Evolutionary conservation across 2,329 filamentous ascomycete genomes (phyloP).

Genomic region (Alternaria dauci): DNA sequence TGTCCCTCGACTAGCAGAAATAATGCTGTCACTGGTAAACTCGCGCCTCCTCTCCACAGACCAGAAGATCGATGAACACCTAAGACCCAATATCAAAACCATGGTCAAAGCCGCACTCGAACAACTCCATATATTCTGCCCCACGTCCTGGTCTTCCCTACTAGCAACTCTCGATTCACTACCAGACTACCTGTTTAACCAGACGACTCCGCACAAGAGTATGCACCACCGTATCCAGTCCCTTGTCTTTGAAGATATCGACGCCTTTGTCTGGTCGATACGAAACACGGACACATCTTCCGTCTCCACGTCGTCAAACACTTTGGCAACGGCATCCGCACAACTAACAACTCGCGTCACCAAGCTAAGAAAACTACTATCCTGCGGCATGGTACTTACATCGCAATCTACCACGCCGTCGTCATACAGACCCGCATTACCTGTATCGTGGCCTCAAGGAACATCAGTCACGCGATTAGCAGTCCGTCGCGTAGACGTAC

Average conservation of each 20-base stretch:
- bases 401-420: constrained; percentile 20
- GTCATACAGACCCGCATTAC: constrained; percentile 29
- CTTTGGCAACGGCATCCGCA: constrained; percentile 24
- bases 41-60: not conserved
- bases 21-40: constrained; percentile 40
- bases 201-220: constrained; percentile 58
- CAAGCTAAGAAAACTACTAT: constrained; percentile 18
- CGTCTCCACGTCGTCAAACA: constrained; percentile 6
- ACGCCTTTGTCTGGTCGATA: constrained; percentile 54
- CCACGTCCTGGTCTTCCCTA: constrained; percentile 60
- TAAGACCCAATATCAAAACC: constrained; percentile 23
- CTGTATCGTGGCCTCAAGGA: constrained; percentile 40
- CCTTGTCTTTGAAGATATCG: constrained; percentile 64
- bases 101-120: constrained; percentile 54
- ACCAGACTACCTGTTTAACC: constrained; percentile 60
- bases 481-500: constrained; percentile 44
- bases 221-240: constrained; percentile 57
- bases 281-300: constrained; percentile 1
- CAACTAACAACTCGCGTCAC: constrained; percentile 23
- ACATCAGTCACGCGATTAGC: constrained; percentile 44
- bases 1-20: constrained; percentile 55
- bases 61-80: not conserved
- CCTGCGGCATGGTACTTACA: constrained; percentile 24
- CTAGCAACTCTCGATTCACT: constrained; percentile 60
- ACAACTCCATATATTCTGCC: constrained; percentile 68